These are phyloP conservation scores for Ogataea thermomethanolica DNA, from an alignment of 805 yeast species.

Conservation along the genomic window DNA sequence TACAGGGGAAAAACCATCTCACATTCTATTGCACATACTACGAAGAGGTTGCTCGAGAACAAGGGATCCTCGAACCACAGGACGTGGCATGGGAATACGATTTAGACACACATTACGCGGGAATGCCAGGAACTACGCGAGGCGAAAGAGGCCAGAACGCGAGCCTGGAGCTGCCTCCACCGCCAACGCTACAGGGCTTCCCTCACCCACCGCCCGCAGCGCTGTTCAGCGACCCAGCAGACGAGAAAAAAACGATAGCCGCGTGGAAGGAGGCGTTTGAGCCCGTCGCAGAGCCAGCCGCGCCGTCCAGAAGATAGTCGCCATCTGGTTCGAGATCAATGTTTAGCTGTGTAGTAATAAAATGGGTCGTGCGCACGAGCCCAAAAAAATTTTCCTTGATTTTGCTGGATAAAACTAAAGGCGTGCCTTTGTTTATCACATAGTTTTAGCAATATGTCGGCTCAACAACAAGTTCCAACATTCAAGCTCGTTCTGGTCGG, in stretches of 20 bases:
- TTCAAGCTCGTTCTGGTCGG: conserved; percentile 99
- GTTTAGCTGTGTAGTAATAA: not conserved
- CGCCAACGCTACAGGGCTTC: conserved; percentile 31
- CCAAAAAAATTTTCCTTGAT: conserved; percentile 11
- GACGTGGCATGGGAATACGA: conserved; percentile 37
- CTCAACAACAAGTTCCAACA: conserved; percentile 77
- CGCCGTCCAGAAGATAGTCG: not conserved
- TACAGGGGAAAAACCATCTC: conserved; percentile 73
- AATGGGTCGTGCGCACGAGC: not conserved
- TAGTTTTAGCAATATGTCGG: conserved; percentile 45
- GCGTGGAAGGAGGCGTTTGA: conserved; percentile 1
- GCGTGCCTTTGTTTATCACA: conserved; percentile 8
- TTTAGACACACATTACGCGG: conserved; percentile 33
- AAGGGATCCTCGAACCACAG: conserved; percentile 16
- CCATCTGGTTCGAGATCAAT: not conserved
- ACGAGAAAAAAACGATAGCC: conserved; percentile 18
- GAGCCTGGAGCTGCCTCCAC: conserved; percentile 28
- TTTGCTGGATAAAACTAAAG: conserved; percentile 9
- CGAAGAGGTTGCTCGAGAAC: conserved; percentile 38
- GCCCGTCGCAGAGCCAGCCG: not conserved
- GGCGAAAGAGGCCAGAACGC: conserved; percentile 7
- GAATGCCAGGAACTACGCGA: conserved; percentile 33
- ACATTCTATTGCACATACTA: conserved; percentile 71
- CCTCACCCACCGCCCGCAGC: conserved; percentile 39
- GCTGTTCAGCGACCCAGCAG: conserved; percentile 20